Percentiles rank a stretch among this genome's conserved stretches.
phyloP scores from a whole-genome alignment of 2,329 filamentous ascomycete species.

The Thelonectria blattea region DNA sequence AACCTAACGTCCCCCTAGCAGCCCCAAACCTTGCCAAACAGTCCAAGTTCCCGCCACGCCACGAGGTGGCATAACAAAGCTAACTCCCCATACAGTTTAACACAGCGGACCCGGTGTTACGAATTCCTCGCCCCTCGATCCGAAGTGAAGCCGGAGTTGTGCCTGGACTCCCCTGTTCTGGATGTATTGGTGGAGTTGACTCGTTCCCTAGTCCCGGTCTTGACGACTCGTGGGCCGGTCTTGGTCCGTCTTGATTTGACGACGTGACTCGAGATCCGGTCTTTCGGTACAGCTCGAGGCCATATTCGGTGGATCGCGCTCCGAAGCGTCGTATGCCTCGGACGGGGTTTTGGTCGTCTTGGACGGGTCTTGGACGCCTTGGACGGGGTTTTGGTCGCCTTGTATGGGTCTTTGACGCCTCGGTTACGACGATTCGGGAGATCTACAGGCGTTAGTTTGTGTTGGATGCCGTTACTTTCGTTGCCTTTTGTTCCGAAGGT shows the following conservation, averaged over 20 bases:
- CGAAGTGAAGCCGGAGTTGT: slow-evolving; percentile 15
- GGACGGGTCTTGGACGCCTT: not conserved
- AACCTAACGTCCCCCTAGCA: not conserved
- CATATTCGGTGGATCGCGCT: slow-evolving; percentile 8
- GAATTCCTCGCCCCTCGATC: not conserved
- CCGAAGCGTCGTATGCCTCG: slow-evolving; percentile 3
- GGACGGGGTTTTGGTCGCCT: too few relatives aligned
- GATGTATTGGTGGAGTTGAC: not conserved
- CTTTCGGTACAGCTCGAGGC: slow-evolving; percentile 4
- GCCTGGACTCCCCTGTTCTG: slow-evolving; percentile 7
- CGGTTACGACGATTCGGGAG: not conserved
- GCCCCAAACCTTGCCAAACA: not conserved
- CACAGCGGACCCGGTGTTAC: not conserved
- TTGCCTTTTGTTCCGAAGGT: not conserved
- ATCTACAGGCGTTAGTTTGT: not conserved
- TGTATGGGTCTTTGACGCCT: not conserved
- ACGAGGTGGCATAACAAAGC: slow-evolving; percentile 2
- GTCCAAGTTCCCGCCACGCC: slow-evolving; percentile 5
- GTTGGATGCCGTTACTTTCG: not conserved
- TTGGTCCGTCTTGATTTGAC: too few relatives aligned
- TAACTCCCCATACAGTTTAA: slow-evolving; percentile 1
- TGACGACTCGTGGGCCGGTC: too few relatives aligned
- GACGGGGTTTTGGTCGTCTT: too few relatives aligned
- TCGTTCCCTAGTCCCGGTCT: not conserved
- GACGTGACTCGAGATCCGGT: slow-evolving; percentile 9